Conservation (phyloP, 2,329 filamentous ascomycete genomes). For the Diplodia intermedia region DNA sequence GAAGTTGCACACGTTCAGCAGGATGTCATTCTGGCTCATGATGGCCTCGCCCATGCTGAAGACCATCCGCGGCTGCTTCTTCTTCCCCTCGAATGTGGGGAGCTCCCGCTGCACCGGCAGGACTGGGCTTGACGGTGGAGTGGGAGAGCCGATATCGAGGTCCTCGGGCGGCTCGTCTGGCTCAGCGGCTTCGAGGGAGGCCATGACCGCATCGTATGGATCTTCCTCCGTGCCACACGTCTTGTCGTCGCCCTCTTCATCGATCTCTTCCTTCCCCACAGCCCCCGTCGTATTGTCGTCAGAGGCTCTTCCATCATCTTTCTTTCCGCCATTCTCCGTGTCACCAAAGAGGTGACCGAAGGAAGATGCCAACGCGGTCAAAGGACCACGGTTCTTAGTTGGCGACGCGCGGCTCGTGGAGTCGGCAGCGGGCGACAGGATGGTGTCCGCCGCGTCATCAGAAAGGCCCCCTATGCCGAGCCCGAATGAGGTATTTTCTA, state of each 20-base stretch:
- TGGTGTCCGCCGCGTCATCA: not conserved
- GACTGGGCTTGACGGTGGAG: not conserved
- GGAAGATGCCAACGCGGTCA: constrained; percentile 7
- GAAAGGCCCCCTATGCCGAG: constrained; percentile 14
- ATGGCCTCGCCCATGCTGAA: constrained; percentile 48
- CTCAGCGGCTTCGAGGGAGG: not conserved
- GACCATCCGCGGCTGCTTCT: not conserved
- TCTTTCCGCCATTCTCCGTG: too few relatives aligned
- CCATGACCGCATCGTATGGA: constrained; percentile 11
- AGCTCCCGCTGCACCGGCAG: not conserved
- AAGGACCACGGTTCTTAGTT: not conserved
- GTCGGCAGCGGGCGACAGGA: not conserved
- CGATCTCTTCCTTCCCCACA: not conserved
- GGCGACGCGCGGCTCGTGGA: not conserved
- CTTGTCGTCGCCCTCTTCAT: not conserved
- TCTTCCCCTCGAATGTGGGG: not conserved
- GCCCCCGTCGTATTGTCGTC: not conserved
- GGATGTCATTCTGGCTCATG: constrained; percentile 46
- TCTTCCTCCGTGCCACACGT: not conserved
- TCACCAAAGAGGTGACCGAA: constrained; percentile 7
- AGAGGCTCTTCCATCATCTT: not conserved
- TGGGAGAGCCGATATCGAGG: constrained; percentile 5
- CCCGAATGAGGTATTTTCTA: not conserved
- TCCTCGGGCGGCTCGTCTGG: not conserved
- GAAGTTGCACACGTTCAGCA: constrained; percentile 44